These are phyloP conservation scores for Penicillium sp. DNA, from an alignment of 2,329 filamentous ascomycete genomes.

Conservation along the genomic window DNA sequence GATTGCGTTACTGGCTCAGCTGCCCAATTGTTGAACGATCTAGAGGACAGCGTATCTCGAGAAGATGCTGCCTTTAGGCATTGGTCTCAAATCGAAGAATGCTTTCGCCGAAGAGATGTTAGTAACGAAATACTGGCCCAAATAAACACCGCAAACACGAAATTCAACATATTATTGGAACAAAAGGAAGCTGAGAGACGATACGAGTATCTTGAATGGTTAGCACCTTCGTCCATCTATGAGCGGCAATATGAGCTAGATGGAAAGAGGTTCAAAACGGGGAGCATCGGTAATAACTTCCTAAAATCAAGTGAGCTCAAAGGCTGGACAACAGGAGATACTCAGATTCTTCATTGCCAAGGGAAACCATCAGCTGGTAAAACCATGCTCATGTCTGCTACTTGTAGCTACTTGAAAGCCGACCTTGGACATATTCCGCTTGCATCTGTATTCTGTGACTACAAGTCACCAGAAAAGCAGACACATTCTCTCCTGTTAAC, in stretches of 20 bases:
- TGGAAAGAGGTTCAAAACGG: neutral
- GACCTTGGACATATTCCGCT: neutral
- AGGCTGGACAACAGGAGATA: neutral
- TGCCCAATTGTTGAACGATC: neutral
- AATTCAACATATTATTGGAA: too few relatives aligned
- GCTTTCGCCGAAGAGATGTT: too few relatives aligned
- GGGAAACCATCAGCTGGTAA: neutral
- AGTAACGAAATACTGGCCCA: too few relatives aligned
- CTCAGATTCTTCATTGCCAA: neutral
- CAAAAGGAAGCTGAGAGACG: neutral
- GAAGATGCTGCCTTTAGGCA: too few relatives aligned
- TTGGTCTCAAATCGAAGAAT: too few relatives aligned
- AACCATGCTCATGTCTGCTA: neutral
- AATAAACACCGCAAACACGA: too few relatives aligned
- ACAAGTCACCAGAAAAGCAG: neutral
- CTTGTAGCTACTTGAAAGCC: neutral
- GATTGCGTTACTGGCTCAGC: neutral
- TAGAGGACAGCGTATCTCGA: too few relatives aligned
- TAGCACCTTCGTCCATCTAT: neutral
- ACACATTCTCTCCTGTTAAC: neutral
- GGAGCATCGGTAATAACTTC: neutral
- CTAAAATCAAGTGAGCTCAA: neutral
- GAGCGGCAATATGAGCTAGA: neutral
- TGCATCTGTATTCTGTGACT: neutral
- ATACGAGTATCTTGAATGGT: neutral